Conservation (phyloP, 2,329 filamentous ascomycete genomes). For the Mycosphaerella arachidis region DNA sequence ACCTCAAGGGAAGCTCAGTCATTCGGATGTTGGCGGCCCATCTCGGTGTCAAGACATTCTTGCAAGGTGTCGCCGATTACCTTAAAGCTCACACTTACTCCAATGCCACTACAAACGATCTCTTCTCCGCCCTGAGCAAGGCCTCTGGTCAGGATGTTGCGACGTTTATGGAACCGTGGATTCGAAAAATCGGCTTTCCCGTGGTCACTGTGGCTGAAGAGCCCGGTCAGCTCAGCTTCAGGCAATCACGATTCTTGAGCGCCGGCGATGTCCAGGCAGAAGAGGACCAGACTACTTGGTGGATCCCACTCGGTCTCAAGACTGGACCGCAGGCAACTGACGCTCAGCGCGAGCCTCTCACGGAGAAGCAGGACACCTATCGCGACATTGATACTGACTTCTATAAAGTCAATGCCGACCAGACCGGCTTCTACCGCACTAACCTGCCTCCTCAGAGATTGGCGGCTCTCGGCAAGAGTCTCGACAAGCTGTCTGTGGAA, state of each 20-base stretch:
- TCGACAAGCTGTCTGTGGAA: constrained; percentile 70
- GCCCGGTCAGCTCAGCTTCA: constrained; percentile 72
- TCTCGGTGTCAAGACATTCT: constrained; percentile 80
- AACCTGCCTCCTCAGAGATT: constrained; percentile 87
- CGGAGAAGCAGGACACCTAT: constrained; percentile 71
- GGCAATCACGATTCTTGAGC: constrained; percentile 84
- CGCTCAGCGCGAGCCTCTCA: constrained; percentile 63
- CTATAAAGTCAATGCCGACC: constrained; percentile 89
- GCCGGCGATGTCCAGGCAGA: constrained; percentile 86
- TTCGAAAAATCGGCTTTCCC: constrained; percentile 90
- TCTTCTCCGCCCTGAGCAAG: constrained; percentile 84
- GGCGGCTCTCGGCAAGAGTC: constrained; percentile 70
- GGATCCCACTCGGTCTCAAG: constrained; percentile 84
- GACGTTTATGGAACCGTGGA: constrained; percentile 89
- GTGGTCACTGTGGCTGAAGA: constrained; percentile 82
- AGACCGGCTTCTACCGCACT: constrained; percentile 85
- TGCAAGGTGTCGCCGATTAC: constrained; percentile 85
- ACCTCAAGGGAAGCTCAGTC: constrained; percentile 91
- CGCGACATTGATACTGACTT: constrained; percentile 70
- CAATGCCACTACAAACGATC: constrained; percentile 83
- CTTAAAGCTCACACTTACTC: constrained; percentile 83
- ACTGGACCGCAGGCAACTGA: constrained; percentile 64
- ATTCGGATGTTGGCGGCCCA: constrained; percentile 95
- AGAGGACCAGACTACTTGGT: constrained; percentile 91
- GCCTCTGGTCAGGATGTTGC: constrained; percentile 84